These are phyloP conservation scores for Russula emetica DNA, from an alignment of 768 basidiomycete genomes.

Conservation along the genomic window DNA sequence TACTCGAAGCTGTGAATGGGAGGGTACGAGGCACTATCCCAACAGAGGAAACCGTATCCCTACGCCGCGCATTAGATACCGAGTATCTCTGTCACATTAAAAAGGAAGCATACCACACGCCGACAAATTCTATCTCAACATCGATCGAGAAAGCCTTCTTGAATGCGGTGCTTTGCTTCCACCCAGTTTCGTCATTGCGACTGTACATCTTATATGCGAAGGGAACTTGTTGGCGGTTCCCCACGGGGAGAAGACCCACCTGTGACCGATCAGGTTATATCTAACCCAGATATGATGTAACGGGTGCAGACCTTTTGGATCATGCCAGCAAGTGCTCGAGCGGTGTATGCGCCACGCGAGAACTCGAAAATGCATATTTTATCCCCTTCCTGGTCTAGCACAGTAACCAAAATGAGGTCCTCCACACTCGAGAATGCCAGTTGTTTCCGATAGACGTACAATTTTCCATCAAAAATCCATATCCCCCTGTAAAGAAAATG, in stretches of 20 bases:
- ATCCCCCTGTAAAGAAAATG: conserved; percentile 39
- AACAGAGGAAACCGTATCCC: conserved; percentile 70
- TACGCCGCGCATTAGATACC: conserved; percentile 32
- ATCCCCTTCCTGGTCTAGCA: conserved; percentile 59
- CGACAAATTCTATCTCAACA: conserved; percentile 67
- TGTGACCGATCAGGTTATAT: conserved; percentile 28
- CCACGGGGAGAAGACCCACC: conserved; percentile 66
- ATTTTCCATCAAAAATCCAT: too few species aligned
- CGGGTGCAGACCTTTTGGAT: conserved; percentile 50
- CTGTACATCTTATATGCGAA: conserved; percentile 77
- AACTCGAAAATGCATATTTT: conserved; percentile 79
- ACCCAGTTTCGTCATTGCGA: conserved; percentile 51
- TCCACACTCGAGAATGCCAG: too few species aligned
- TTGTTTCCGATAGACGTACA: too few species aligned
- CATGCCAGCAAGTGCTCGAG: conserved; percentile 71
- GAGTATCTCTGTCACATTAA: neutral
- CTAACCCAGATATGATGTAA: neutral
- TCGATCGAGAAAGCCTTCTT: conserved; percentile 74
- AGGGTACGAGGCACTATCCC: conserved; percentile 65
- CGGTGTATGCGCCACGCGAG: conserved; percentile 70
- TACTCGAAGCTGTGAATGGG: conserved; percentile 62
- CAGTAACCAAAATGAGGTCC: conserved; percentile 31
- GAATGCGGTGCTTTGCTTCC: conserved; percentile 61
- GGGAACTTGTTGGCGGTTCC: conserved; percentile 71
- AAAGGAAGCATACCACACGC: conserved; percentile 51